Percentiles rank a stretch among this genome's conserved stretches.
phyloP scores from a whole-genome alignment of 495 filamentous ascomycete genomes.

The Podospora conica region DNA sequence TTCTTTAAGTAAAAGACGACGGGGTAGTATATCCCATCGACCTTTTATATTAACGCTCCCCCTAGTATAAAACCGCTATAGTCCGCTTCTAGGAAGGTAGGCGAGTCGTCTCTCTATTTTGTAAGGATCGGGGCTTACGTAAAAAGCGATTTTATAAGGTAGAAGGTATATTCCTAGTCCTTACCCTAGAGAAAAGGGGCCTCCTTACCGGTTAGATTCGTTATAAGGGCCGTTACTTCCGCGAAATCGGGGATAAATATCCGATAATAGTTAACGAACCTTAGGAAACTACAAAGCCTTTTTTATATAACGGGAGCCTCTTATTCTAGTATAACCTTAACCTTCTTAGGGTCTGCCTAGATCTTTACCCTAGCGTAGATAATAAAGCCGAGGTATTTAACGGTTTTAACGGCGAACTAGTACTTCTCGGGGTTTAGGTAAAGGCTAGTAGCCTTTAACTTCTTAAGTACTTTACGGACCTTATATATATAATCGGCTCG shows the following conservation, averaged over 20 bases:
- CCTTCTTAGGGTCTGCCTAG: background rate
- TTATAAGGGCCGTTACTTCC: background rate
- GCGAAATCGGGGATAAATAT: background rate
- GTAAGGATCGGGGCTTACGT: too few species aligned
- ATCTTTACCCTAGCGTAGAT: background rate
- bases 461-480: background rate
- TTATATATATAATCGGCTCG: background rate
- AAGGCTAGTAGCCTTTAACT: background rate
- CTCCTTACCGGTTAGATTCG: background rate
- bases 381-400: background rate
- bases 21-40: background rate
- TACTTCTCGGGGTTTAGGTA: background rate
- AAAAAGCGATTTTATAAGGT: too few species aligned
- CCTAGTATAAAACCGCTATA: background rate
- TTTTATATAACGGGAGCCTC: background rate
- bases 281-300: background rate
- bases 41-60: background rate
- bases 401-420: background rate
- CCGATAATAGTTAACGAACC: conserved; percentile 2
- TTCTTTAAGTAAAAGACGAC: background rate
- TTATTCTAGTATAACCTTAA: background rate
- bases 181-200: background rate
- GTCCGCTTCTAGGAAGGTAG: background rate
- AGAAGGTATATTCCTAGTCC: too few species aligned
- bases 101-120: too few species aligned